Evolutionary conservation across 106 monocot genomes (phyloP), one percentile per base, ranked within the genome.

Genomic region (Dioscorea zingiberensis): DNA sequence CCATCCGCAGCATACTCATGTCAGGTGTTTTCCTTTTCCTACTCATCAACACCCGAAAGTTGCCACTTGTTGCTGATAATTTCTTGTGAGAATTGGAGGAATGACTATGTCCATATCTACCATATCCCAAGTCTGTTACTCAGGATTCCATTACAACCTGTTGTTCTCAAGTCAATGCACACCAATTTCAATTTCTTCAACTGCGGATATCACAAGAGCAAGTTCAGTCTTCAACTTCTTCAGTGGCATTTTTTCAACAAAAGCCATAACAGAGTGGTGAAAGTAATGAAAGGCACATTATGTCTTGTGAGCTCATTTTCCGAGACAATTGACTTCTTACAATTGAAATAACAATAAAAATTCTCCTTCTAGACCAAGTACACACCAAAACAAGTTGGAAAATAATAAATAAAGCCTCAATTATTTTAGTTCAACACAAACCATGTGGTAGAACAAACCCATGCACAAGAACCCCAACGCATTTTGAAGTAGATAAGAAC

Each of bases 1-100:
- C 25, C 23, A 32, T 65, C 26, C 21, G 57, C 11, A 46, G 48
- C 58, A 25, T 27, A 38, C 27, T 48, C 13, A 27, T 2, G 55
- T 66, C 77, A 54, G 54, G 10, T 19, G 47, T 21, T 32, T 51
- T 66, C 47, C 70, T 70, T 66, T 74, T 80, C 60, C 48, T 60
- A 21, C 47, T 14, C 61, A 56, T 48, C 25, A 45, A 21, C 18
- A 25, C 53, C 49, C 60, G 60, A 45, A 16, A 8, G 54, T 44
- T 74, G 11, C 46, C 67, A 26, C 60, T 54, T 13, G 15, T 55
- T 1, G 19, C 54, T 3, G 54, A 30, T 7, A 68, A 25, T 38
- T 44, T 49, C 2, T 27, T 54, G 8, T 44, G 38, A 44, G 49
- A 27, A 60, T 59, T 45, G 25, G 25, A 51, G 13, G 25, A 23